Evolutionary conservation across 208 protist species (phyloP).

Genomic region (Giardia duodenalis): DNA sequence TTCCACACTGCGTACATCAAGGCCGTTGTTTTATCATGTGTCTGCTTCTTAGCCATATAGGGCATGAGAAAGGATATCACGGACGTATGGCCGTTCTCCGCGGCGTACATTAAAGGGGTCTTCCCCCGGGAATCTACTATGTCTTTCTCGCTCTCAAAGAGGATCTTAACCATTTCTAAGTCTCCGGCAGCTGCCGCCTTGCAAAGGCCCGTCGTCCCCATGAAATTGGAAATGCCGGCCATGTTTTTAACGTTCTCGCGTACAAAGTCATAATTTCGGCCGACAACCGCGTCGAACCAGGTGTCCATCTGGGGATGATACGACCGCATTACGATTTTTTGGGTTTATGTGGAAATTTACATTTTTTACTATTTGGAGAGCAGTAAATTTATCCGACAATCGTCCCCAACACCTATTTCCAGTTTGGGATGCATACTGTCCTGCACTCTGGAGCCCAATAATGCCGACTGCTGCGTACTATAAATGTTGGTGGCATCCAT

Average conservation of each 20-base stretch:
- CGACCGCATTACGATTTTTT: background rate
- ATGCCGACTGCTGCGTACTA: background rate
- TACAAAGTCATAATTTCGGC: background rate
- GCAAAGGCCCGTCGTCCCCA: background rate
- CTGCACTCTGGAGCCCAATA: background rate
- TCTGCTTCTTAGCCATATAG: background rate
- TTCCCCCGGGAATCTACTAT: background rate
- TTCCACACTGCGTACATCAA: background rate
- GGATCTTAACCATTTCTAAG: background rate
- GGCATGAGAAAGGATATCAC: background rate
- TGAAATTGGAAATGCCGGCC: background rate
- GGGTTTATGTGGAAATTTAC: too few relatives aligned
- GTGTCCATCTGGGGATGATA: background rate
- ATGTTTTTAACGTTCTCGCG: background rate
- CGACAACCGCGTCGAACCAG: background rate
- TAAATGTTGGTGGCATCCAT: background rate
- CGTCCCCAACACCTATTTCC: background rate
- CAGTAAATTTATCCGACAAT: background rate
- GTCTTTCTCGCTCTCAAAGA: background rate
- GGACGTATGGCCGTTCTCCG: background rate
- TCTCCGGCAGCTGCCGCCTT: background rate
- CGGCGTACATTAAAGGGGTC: background rate
- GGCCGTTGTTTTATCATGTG: background rate
- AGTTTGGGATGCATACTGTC: background rate
- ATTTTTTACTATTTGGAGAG: background rate